Conservation (phyloP, 2,329 filamentous ascomycete genomes). For the Trichoderma sp. region DNA sequence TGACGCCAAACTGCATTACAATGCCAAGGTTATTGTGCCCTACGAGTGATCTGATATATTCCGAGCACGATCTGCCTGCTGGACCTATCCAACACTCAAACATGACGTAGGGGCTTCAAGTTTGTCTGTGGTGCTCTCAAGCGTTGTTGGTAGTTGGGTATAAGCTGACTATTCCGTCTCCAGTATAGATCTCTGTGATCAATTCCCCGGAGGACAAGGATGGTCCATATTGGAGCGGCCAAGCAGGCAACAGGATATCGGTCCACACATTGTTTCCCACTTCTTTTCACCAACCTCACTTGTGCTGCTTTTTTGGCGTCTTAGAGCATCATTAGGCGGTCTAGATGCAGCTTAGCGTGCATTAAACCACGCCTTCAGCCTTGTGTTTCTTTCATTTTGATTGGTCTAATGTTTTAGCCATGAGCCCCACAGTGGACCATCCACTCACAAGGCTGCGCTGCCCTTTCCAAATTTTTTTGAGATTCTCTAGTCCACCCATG, state of each 20-base stretch:
- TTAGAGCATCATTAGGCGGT: conserved; percentile 8
- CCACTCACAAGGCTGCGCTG: conserved; percentile 22
- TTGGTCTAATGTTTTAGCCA: conserved; percentile 4
- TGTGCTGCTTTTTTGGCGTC: background rate
- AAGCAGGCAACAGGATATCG: background rate
- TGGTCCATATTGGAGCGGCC: background rate
- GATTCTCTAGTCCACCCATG: background rate
- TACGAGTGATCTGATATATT: background rate
- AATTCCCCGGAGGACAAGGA: background rate
- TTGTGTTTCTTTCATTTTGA: background rate
- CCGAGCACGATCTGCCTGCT: background rate
- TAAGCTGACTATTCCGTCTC: conserved; percentile 4
- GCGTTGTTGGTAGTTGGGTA: background rate
- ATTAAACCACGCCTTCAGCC: conserved; percentile 14
- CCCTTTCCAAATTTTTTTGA: conserved; percentile 22
- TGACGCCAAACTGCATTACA: conserved; percentile 7
- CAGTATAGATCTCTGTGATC: conserved; percentile 1
- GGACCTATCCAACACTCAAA: background rate
- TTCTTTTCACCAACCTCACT: background rate
- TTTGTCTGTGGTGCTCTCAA: background rate
- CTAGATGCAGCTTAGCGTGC: conserved; percentile 22
- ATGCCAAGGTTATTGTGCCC: background rate
- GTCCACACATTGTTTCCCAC: conserved; percentile 4
- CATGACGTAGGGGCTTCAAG: conserved; percentile 1
- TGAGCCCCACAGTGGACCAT: conserved; percentile 24